phyloP scores from a whole-genome alignment of 2,329 filamentous ascomycete species.

The Aspergillus alliaceus region DNA sequence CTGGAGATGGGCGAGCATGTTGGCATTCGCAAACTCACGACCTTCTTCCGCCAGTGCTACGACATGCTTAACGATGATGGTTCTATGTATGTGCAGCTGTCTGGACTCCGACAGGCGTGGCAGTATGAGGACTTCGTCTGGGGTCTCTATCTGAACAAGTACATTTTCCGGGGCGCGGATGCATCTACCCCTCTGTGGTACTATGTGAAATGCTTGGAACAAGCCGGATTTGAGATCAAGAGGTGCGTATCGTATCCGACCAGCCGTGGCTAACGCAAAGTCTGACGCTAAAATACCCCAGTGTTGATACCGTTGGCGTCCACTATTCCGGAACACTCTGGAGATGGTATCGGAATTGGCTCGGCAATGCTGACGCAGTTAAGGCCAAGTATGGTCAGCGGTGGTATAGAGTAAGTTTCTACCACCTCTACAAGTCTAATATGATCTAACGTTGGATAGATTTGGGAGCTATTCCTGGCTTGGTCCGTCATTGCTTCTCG shows the following conservation, averaged over 20 bases:
- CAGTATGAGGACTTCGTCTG: conserved; percentile 98
- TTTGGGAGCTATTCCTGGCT: conserved; percentile 90
- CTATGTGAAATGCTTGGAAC: conserved; percentile 81
- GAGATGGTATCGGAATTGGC: conserved; percentile 99
- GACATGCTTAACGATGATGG: conserved; percentile 97
- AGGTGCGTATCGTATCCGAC: too few species aligned
- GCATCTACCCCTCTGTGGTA: conserved; percentile 90
- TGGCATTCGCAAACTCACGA: conserved; percentile 80
- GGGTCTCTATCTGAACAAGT: conserved; percentile 99
- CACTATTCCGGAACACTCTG: conserved; percentile 97
- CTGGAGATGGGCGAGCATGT: conserved; percentile 99
- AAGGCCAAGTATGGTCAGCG: conserved; percentile 90
- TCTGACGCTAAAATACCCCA: too few species aligned
- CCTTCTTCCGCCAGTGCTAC: conserved; percentile 82
- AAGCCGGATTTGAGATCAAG: conserved; percentile 88
- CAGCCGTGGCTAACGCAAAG: too few species aligned
- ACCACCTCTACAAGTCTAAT: too few species aligned
- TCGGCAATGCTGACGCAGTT: conserved; percentile 89
- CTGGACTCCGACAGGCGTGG: conserved; percentile 90
- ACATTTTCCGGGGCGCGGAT: conserved; percentile 95
- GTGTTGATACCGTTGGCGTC: conserved; percentile 87
- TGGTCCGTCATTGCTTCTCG: conserved; percentile 81
- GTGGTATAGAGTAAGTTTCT: conserved; percentile 82
- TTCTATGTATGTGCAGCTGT: conserved; percentile 92
- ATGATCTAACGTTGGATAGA: conserved; percentile 51